These are phyloP conservation scores for Beauveria medogensis DNA, from an alignment of 2,329 filamentous ascomycete genomes.

Conservation along the genomic window DNA sequence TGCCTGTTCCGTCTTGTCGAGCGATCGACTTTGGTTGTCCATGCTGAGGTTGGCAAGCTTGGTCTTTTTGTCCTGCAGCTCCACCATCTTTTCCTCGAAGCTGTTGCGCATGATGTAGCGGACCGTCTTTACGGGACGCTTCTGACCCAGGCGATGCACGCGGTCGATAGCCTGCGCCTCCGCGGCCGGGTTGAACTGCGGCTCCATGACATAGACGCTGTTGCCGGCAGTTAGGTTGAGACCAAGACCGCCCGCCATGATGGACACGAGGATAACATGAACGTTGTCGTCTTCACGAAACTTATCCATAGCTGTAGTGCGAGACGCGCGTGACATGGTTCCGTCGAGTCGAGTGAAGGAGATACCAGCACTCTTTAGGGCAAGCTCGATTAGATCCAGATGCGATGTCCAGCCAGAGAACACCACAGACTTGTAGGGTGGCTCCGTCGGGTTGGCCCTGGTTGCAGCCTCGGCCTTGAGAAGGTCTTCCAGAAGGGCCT, in stretches of 20 bases:
- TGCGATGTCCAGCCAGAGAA: conserved; percentile 97
- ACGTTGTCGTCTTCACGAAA: conserved; percentile 68
- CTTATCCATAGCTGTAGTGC: conserved; percentile 64
- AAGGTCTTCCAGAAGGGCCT: conserved; percentile 69
- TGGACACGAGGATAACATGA: conserved; percentile 81
- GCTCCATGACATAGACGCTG: conserved; percentile 94
- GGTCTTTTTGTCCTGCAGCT: conserved; percentile 87
- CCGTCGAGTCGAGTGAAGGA: conserved; percentile 79
- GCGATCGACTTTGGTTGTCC: conserved; percentile 50
- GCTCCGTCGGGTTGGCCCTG: conserved; percentile 50
- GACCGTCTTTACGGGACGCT: conserved; percentile 74
- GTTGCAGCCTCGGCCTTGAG: conserved; percentile 56
- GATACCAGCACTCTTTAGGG: conserved; percentile 60
- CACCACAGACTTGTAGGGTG: conserved; percentile 84
- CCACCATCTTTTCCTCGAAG: conserved; percentile 90
- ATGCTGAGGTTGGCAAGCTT: conserved; percentile 81
- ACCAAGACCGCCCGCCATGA: conserved; percentile 84
- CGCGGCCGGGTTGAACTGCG: conserved; percentile 91
- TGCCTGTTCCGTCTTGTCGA: conserved; percentile 46
- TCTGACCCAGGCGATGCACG: conserved; percentile 86
- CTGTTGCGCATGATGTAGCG: conserved; percentile 84
- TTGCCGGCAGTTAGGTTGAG: conserved; percentile 83
- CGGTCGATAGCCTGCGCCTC: conserved; percentile 93
- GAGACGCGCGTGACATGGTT: conserved; percentile 69
- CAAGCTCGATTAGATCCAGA: conserved; percentile 82